These are phyloP conservation scores for Aspergillus quadricinctus DNA, from an alignment of 2,329 filamentous ascomycete species.

Conservation along the genomic window DNA sequence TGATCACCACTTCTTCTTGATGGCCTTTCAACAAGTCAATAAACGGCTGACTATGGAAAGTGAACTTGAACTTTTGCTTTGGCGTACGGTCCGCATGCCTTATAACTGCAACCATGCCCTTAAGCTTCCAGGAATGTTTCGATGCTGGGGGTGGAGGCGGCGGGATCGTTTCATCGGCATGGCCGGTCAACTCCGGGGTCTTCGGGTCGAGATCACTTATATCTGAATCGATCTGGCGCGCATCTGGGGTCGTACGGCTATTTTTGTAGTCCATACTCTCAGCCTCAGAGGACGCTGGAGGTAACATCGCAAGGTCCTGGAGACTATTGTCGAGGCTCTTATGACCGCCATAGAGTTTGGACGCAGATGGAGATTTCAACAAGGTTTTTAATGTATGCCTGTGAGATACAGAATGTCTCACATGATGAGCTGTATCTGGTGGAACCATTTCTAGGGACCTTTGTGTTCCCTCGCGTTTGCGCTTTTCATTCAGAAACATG, in stretches of 20 bases:
- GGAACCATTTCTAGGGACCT: constrained; percentile 32
- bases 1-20: constrained; percentile 90
- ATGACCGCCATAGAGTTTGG: constrained; percentile 50
- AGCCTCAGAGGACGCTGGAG: constrained; percentile 27
- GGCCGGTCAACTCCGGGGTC: constrained; percentile 22
- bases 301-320: constrained; percentile 40
- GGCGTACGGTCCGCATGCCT: constrained; percentile 95
- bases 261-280: constrained; percentile 25
- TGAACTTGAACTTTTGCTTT: constrained; percentile 99
- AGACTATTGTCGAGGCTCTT: constrained; percentile 41
- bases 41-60: constrained; percentile 94
- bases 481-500: constrained; percentile 78
- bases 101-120: constrained; percentile 95
- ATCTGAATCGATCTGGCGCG: constrained; percentile 10
- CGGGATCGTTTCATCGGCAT: constrained; percentile 16
- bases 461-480: constrained; percentile 30
- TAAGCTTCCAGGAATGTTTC: constrained; percentile 96
- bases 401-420: constrained; percentile 41
- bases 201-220: constrained; percentile 20
- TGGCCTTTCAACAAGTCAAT: constrained; percentile 92
- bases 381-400: constrained; percentile 53
- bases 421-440: constrained; percentile 29
- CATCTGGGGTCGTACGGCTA: constrained; percentile 6
- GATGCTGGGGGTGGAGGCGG: constrained; percentile 59
- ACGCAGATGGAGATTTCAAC: constrained; percentile 62